Evolutionary conservation across 2,329 filamentous ascomycete genomes (phyloP).

Genomic region (Venturia aucupariae): DNA sequence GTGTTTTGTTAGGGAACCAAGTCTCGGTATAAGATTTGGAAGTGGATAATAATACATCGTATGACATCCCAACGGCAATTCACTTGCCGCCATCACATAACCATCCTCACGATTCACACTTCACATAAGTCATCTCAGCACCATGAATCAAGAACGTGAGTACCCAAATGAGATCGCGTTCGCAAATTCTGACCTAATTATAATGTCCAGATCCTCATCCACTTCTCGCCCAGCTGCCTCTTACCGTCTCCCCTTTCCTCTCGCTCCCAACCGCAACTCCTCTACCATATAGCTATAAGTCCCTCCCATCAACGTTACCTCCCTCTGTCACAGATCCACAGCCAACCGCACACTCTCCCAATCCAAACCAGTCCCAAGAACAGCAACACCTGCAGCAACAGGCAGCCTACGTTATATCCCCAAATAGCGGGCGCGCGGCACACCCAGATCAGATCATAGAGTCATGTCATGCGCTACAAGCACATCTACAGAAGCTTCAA

Average conservation of each 20-base stretch:
- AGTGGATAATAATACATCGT: background rate
- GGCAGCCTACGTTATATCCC: constrained; percentile 66
- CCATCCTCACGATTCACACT: background rate
- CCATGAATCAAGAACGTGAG: constrained; percentile 31
- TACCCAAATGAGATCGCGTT: background rate
- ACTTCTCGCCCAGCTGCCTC: constrained; percentile 80
- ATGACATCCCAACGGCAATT: background rate
- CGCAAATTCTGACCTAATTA: background rate
- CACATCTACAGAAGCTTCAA: constrained; percentile 62
- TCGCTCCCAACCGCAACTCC: constrained; percentile 82
- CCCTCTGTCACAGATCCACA: constrained; percentile 49
- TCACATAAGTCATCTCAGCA: background rate
- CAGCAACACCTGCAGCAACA: constrained; percentile 24
- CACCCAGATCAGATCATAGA: constrained; percentile 79
- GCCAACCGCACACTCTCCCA: constrained; percentile 43
- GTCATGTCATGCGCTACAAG: constrained; percentile 69
- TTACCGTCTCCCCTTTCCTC: constrained; percentile 91
- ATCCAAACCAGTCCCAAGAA: constrained; percentile 50
- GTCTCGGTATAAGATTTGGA: background rate
- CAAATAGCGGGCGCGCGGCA: constrained; percentile 64
- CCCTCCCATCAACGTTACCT: constrained; percentile 78
- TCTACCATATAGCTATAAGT: constrained; percentile 90
- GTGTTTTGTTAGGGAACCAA: background rate
- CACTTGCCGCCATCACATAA: background rate
- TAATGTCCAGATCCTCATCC: constrained; percentile 56